Base-by-base conservation (phyloP, 306 rosid species). In the Quercus bicolor region DNA sequence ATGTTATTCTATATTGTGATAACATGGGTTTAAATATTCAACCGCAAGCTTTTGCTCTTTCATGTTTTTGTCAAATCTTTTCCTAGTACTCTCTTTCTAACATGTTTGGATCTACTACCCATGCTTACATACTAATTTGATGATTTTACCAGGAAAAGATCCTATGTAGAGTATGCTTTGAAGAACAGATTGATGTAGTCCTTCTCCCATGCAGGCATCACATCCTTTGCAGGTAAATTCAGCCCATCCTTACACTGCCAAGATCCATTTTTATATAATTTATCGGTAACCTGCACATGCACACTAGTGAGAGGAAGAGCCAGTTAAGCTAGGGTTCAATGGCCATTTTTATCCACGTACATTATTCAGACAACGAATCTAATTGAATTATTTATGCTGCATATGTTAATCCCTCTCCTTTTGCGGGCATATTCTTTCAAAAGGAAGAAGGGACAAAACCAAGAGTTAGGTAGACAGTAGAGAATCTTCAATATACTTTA, bases 191-290 rank as follows among this genome's bases (percentile, higher is more conserved):
- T 73, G 84, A 86, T 59, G 80, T 94, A 72, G 92, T 94, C 75
- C 84, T 94, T 23, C 96, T 91, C 78, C 98, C 98, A 14, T 94
- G 98, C 80, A 79, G 94, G 86, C 98, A 94, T 86, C 96, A 91
- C 86, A 81, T 90, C 80, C 86, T 94, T 80, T 94, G 97, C 94
- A 84, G 91, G 98, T 91, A 80, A 62, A 10, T 69, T 48, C 48
- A 19, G 51, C 72, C 66, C 12, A 72, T 76, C 75, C 48, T 53
- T 56, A 10, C 16, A 43, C 52, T 10, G 37, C 75, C 23, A n/a
- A 26, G 33, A 68, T 75, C 43, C 53, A 13, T 75, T 37, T 70
- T 45, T 53, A 16, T 33, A 8, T 31, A 18, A 6, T 66, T 29
- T 34, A 19, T 68, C n/a, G 15, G 12, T 68, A 13, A 2, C 8